Evolutionary conservation across 139 green algal species (phyloP), one percentile per base, ranked within the genome.

Genomic region (Picochlorum sp.): DNA sequence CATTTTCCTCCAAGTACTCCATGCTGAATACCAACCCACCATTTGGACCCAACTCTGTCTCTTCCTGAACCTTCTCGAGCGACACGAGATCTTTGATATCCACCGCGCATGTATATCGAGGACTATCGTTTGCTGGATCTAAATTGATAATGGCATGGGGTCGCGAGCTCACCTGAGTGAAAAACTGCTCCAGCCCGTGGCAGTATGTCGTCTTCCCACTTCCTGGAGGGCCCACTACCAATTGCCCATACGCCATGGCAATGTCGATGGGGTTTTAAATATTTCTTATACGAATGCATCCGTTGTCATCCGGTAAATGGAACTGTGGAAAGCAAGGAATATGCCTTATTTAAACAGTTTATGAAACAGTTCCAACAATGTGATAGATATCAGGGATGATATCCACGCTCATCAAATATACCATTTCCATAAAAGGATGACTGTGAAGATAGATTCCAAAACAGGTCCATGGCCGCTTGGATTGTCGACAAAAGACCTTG

Each of bases 141-240:
- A 98, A 75, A 78, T 98, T 98, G 26, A 97, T 75, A 8, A 93
- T 65, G 50, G 93, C 85, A 6, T 94, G 71, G 3, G 71, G 73
- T 2, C 93, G 66, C 8, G 34, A 41, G 7, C 86, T 75, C 20
- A 94, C 77, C 2, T 84, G 78, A 23, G 90, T 74, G 62, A 88
- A 96, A 69, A 98, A 94, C 68, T 96, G 69, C 41, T 89, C 72
- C 37, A 99, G 62, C 11, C 72, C 80, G 34, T 89, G 65, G 66
- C 89, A 96, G 79, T 97, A 98, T 7, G 94, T 98, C 1, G 90
- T 96, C 88, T 98, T 98, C 46, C 92, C 92, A 56, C 84, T 90
- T 59, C 92, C 92, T 3, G 92, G 91, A 1, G 92, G 92, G 1
- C 92, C 92, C 14, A 96, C 84, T 0, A 98, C 79, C 9, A 98